A percentile compares a stretch with the other conserved stretches of the same genome.
Evolutionary conservation across 2,329 filamentous ascomycete species (phyloP).

Genomic region (Erysiphe pisi): DNA sequence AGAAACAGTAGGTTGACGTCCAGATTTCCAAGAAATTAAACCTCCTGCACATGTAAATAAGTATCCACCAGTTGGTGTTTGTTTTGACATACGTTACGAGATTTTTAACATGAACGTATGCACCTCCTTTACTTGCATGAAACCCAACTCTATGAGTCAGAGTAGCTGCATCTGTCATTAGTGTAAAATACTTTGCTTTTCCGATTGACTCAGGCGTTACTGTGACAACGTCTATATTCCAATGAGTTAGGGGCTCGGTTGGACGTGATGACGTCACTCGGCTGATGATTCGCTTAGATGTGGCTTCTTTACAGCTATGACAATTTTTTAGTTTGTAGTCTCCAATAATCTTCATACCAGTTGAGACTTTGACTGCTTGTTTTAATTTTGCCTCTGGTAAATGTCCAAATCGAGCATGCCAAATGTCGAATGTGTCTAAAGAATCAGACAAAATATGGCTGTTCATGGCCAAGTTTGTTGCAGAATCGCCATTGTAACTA

Average conservation of each 20-base stretch:
- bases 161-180: not conserved
- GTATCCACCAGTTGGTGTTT: constrained; percentile 22
- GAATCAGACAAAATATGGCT: constrained; percentile 3
- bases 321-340: not conserved
- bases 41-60: not conserved
- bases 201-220: not conserved
- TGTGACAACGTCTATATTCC: constrained; percentile 26
- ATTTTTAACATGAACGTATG: constrained; percentile 8
- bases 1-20: constrained; percentile 7
- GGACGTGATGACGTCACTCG: not conserved
- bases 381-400: not conserved
- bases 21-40: constrained; percentile 1
- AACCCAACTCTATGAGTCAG: not conserved
- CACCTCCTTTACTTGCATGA: constrained; percentile 1
- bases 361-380: not conserved
- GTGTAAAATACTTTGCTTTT: constrained; percentile 1
- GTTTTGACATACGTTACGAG: not conserved
- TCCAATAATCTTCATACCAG: not conserved
- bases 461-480: not conserved
- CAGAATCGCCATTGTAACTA: no score
- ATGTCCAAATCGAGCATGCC: constrained; percentile 19
- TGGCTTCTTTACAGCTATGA: not conserved
- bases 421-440: not conserved
- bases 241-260: constrained; percentile 13
- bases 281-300: not conserved